Evolutionary conservation across 2,329 filamentous ascomycete species (phyloP).

Genomic region (Teratosphaeria nubilosa): DNA sequence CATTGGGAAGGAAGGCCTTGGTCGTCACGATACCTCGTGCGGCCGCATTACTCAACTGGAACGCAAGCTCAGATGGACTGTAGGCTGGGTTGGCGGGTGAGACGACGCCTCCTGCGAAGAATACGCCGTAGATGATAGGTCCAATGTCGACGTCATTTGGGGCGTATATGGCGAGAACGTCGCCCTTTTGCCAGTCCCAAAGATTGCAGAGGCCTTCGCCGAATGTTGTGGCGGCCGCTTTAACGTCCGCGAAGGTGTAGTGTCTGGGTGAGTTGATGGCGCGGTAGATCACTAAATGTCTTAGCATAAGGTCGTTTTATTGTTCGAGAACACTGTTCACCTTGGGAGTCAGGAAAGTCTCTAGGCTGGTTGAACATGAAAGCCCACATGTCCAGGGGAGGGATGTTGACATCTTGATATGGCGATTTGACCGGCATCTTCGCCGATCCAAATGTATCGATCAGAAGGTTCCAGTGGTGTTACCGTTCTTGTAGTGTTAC

Average conservation of each 20-base stretch:
- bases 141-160: slow-evolving; percentile 82
- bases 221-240: slow-evolving; percentile 58
- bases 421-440: slow-evolving; percentile 59
- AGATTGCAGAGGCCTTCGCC: slow-evolving; percentile 65
- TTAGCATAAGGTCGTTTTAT: neutral
- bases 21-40: slow-evolving; percentile 71
- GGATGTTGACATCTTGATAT: slow-evolving; percentile 57
- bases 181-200: slow-evolving; percentile 71
- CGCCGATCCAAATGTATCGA: neutral
- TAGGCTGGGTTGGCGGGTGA: slow-evolving; percentile 87
- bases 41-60: slow-evolving; percentile 69
- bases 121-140: slow-evolving; percentile 62
- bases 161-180: slow-evolving; percentile 72
- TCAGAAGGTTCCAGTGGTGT: neutral
- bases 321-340: slow-evolving; percentile 42
- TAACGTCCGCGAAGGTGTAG: slow-evolving; percentile 63
- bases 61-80: slow-evolving; percentile 69
- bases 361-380: slow-evolving; percentile 64
- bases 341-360: slow-evolving; percentile 61
- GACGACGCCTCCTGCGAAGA: slow-evolving; percentile 71
- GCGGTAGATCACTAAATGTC: slow-evolving; percentile 6
- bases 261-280: slow-evolving; percentile 27
- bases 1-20: slow-evolving; percentile 50
- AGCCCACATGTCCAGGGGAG: slow-evolving; percentile 65
- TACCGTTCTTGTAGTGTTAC: neutral